Conservation (phyloP, 208 protist species). For the Balamuthia mandrillaris region DNA sequence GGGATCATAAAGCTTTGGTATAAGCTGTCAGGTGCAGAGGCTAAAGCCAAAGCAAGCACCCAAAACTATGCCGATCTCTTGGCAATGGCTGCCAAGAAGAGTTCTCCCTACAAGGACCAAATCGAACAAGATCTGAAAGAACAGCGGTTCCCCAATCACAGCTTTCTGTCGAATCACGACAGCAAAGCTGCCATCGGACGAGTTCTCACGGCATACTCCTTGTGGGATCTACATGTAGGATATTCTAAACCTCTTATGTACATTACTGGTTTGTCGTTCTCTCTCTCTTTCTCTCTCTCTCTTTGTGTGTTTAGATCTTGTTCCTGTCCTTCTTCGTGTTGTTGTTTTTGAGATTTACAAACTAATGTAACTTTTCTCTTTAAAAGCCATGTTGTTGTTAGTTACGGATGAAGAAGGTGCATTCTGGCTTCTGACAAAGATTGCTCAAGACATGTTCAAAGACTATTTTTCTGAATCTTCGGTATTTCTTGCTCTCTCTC, state of each 20-base stretch:
- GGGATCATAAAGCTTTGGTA: too few relatives aligned
- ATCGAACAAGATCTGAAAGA: too few relatives aligned
- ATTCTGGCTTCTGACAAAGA: slow-evolving; percentile 35
- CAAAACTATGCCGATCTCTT: slow-evolving; percentile 26
- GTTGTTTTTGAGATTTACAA: not conserved
- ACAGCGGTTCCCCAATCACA: too few relatives aligned
- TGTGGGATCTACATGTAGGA: too few relatives aligned
- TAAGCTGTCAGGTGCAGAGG: slow-evolving; percentile 40
- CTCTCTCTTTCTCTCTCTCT: too few relatives aligned
- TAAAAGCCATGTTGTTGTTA: not conserved
- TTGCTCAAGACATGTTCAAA: slow-evolving; percentile 14
- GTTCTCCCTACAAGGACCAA: not conserved
- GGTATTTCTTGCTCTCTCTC: too few relatives aligned
- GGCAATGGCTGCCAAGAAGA: not conserved
- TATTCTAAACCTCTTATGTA: too few relatives aligned
- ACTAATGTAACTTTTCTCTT: too few relatives aligned
- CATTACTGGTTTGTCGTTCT: too few relatives aligned
- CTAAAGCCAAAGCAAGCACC: not conserved
- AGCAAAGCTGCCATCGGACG: too few relatives aligned
- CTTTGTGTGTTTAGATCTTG: not conserved
- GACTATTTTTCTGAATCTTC: slow-evolving; percentile 26
- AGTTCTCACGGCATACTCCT: too few relatives aligned
- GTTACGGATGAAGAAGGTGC: slow-evolving; percentile 30
- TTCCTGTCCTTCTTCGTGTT: not conserved
- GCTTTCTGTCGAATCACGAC: too few relatives aligned